Conservation (phyloP, 805 yeast genomes). For the Wickerhamiella occidentalis region DNA sequence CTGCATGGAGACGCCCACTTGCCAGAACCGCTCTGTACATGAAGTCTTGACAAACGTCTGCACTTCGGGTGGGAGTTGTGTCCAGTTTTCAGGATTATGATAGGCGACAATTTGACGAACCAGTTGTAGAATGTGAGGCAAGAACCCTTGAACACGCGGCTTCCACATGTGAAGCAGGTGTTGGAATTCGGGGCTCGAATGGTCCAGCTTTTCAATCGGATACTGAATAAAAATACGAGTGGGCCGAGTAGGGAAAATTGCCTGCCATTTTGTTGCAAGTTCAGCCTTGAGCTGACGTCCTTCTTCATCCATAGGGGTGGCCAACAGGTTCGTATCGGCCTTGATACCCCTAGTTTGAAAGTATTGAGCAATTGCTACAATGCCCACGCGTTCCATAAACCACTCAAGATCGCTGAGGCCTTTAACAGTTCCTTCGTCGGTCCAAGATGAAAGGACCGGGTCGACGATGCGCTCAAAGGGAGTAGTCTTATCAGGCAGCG, state of each 20-base stretch:
- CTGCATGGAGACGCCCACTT: slow-evolving; percentile 90
- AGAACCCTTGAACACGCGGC: slow-evolving; percentile 81
- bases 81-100: slow-evolving; percentile 90
- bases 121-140: slow-evolving; percentile 81
- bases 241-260: slow-evolving; percentile 88
- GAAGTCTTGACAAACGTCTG: slow-evolving; percentile 84
- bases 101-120: slow-evolving; percentile 86
- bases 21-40: slow-evolving; percentile 94
- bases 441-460: slow-evolving; percentile 87
- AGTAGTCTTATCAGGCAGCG: slow-evolving; percentile 55
- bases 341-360: slow-evolving; percentile 73
- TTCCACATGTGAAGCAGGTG: slow-evolving; percentile 71
- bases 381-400: slow-evolving; percentile 97
- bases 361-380: slow-evolving; percentile 84
- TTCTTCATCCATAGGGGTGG: slow-evolving; percentile 78
- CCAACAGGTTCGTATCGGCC: slow-evolving; percentile 59
- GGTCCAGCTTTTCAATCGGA: slow-evolving; percentile 81
- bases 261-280: slow-evolving; percentile 83
- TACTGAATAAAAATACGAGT: slow-evolving; percentile 91
- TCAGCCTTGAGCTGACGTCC: slow-evolving; percentile 67
- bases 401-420: slow-evolving; percentile 84
- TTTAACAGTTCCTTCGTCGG: slow-evolving; percentile 78
- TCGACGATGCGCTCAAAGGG: slow-evolving; percentile 81
- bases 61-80: slow-evolving; percentile 72
- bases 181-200: slow-evolving; percentile 61